Conservation (phyloP, 129 eudicot genomes). For the Silybum marianum region DNA sequence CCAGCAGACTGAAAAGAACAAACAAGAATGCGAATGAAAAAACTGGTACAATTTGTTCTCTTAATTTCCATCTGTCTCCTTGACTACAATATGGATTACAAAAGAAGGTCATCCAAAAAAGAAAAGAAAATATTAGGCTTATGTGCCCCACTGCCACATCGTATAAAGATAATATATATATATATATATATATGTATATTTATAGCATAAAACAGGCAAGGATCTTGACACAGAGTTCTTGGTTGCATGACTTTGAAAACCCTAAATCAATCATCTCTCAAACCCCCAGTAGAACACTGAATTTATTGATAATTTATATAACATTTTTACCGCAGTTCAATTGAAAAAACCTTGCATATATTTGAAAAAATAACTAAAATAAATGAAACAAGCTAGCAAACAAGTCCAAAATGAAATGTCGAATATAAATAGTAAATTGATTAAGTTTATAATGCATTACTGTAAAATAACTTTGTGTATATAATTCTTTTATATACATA, state of each 20-base stretch:
- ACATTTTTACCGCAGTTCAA: neutral
- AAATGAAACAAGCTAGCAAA: neutral
- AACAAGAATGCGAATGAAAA: neutral
- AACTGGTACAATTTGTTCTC: neutral
- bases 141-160: no score
- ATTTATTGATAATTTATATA: neutral
- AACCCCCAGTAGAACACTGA: neutral
- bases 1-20: neutral
- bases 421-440: neutral
- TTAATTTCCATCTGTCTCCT: neutral
- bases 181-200: neutral
- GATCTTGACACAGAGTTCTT: neutral
- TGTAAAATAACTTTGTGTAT: neutral
- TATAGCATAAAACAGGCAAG: neutral
- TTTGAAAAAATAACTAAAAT: neutral
- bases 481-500: slow-evolving; percentile 13
- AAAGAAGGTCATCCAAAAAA: neutral
- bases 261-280: neutral
- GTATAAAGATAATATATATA: neutral
- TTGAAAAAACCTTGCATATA: no score
- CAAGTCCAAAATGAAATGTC: neutral
- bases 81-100: neutral
- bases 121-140: neutral
- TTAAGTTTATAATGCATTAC: neutral
- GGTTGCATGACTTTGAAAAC: neutral